A percentile compares a stretch with the other conserved stretches of the same genome.
phyloP scores from a whole-genome alignment of 2,329 filamentous ascomycete species.

The Furcasterigmium furcatum region DNA sequence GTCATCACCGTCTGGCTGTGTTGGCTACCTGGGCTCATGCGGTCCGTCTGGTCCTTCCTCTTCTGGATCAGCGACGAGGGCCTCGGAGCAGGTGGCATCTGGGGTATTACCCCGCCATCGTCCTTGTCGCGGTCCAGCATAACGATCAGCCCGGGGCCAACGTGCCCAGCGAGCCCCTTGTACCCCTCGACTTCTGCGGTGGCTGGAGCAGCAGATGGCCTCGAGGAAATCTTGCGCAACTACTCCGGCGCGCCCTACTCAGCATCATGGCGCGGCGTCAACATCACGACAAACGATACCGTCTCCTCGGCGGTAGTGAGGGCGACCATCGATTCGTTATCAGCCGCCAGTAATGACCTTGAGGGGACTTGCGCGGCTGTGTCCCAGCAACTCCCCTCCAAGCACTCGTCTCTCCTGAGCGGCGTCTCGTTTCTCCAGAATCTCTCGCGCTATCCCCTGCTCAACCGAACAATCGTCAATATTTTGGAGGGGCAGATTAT shows the following conservation, averaged over 20 bases:
- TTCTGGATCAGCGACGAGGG: conserved; percentile 93
- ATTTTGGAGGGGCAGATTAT: conserved; percentile 92
- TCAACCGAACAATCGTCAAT: conserved; percentile 79
- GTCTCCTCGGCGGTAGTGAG: conserved; percentile 27
- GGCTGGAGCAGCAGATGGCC: conserved; percentile 11
- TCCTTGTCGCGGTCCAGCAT: conserved; percentile 9
- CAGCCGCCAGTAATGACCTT: conserved; percentile 12
- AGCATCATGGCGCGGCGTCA: conserved; percentile 22
- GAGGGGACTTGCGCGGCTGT: background rate
- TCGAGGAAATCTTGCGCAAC: conserved; percentile 26
- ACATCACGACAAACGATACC: conserved; percentile 25
- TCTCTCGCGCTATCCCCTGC: conserved; percentile 63
- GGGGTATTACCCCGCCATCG: conserved; percentile 3
- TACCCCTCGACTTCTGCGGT: conserved; percentile 21
- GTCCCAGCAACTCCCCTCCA: conserved; percentile 8
- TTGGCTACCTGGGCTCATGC: conserved; percentile 85
- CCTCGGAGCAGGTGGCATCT: conserved; percentile 30
- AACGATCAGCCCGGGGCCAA: conserved; percentile 15
- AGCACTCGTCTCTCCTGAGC: conserved; percentile 47
- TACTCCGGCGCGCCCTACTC: conserved; percentile 21
- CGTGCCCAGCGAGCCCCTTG: conserved; percentile 31
- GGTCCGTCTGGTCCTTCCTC: conserved; percentile 86
- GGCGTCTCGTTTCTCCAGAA: conserved; percentile 55
- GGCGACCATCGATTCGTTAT: conserved; percentile 17
- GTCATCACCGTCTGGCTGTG: conserved; percentile 87